These are phyloP conservation scores for Boletus subcaerulescens DNA, from an alignment of 768 basidiomycete species.

Conservation along the genomic window DNA sequence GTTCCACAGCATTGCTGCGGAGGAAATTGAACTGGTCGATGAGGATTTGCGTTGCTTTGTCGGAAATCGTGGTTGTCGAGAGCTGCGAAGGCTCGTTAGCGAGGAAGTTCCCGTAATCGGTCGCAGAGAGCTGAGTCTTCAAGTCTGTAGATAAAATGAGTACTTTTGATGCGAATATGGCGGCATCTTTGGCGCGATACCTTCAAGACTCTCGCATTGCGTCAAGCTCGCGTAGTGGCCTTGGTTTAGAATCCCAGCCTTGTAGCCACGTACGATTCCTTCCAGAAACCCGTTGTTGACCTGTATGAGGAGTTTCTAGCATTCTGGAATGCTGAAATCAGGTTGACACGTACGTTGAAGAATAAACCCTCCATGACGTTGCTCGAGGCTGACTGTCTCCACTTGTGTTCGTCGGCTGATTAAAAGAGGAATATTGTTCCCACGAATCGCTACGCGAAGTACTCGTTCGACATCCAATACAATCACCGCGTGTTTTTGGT, in stretches of 20 bases:
- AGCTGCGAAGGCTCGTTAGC: slow-evolving; percentile 94
- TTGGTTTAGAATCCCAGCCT: slow-evolving; percentile 86
- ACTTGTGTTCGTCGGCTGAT: background rate
- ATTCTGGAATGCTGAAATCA: background rate
- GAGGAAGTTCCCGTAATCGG: slow-evolving; percentile 98
- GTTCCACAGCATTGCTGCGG: slow-evolving; percentile 85
- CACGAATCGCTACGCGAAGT: slow-evolving; percentile 4
- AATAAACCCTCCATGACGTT: slow-evolving; percentile 77
- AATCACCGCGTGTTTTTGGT: background rate
- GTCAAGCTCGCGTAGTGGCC: slow-evolving; percentile 89
- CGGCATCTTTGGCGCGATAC: slow-evolving; percentile 38
- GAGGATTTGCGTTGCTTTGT: slow-evolving; percentile 91
- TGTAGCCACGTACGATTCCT: slow-evolving; percentile 88
- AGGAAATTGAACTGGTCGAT: slow-evolving; percentile 98
- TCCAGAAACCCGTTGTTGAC: slow-evolving; percentile 74
- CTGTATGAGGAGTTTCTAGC: slow-evolving; percentile 39
- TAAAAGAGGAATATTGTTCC: slow-evolving; percentile 18
- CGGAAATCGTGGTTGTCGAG: slow-evolving; percentile 92
- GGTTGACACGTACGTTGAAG: slow-evolving; percentile 65
- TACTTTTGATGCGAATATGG: background rate
- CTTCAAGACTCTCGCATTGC: slow-evolving; percentile 97
- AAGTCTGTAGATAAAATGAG: slow-evolving; percentile 60
- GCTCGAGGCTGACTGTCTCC: background rate
- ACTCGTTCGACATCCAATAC: too few species aligned
- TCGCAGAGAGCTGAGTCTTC: slow-evolving; percentile 90